phyloP scores from a whole-genome alignment of 495 filamentous ascomycete species.

The Rusavskia elegans region DNA sequence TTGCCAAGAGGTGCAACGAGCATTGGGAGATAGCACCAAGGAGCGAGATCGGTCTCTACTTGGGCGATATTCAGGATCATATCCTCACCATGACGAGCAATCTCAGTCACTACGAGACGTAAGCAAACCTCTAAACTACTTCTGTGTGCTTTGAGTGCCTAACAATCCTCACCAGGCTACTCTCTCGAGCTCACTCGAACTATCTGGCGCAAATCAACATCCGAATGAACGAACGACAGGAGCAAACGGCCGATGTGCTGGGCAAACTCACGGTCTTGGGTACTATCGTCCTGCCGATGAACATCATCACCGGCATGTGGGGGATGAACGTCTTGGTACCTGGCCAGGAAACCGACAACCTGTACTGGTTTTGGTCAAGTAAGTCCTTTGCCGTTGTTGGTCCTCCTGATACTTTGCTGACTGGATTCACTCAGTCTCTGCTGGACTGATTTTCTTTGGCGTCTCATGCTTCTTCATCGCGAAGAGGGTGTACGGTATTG shows the following conservation, averaged over 20 bases:
- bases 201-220: conserved; percentile 94
- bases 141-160: conserved; percentile 2
- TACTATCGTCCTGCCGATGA: conserved; percentile 95
- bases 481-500: conserved; percentile 60
- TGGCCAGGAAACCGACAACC: conserved; percentile 54
- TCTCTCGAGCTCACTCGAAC: conserved; percentile 85
- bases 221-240: conserved; percentile 91
- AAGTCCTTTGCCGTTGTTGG: conserved; percentile 11
- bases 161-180: conserved; percentile 39
- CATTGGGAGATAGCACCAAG: conserved; percentile 93
- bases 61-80: conserved; percentile 97
- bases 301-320: conserved; percentile 96
- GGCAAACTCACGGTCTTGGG: conserved; percentile 91
- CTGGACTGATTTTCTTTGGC: conserved; percentile 60
- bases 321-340: conserved; percentile 98
- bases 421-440: conserved; percentile 40
- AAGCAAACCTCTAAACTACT: conserved; percentile 1
- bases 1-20: conserved; percentile 97
- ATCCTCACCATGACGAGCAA: conserved; percentile 97
- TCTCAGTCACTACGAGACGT: conserved; percentile 92
- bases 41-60: conserved; percentile 86
- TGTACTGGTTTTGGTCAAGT: conserved; percentile 51
- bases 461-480: conserved; percentile 64
- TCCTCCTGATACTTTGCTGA: conserved; percentile 2
- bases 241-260: conserved; percentile 85